phyloP scores from a whole-genome alignment of 768 basidiomycete genomes.

The Mycena rebaudengoi region DNA sequence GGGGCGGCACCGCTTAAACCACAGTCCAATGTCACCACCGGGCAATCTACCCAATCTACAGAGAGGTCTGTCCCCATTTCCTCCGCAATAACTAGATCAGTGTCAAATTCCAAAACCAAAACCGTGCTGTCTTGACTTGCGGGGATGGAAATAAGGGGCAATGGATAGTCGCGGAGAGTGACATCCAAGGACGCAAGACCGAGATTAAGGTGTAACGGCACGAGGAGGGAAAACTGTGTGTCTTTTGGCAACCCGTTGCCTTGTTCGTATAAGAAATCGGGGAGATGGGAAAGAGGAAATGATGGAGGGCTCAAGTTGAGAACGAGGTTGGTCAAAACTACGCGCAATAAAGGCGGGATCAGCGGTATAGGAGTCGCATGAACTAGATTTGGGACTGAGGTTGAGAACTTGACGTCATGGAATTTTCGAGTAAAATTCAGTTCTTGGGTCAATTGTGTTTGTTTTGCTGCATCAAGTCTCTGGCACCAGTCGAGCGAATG shows the following conservation, averaged over 20 bases:
- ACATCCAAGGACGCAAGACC: slow-evolving; percentile 66
- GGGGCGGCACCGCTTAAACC: slow-evolving; percentile 59
- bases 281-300: slow-evolving; percentile 61
- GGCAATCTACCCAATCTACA: slow-evolving; percentile 76
- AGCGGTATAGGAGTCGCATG: slow-evolving; percentile 65
- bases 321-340: slow-evolving; percentile 67
- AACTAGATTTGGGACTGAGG: slow-evolving; percentile 55
- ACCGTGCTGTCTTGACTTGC: slow-evolving; percentile 45
- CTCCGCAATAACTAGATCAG: slow-evolving; percentile 87
- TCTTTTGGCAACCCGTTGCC: slow-evolving; percentile 75
- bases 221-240: slow-evolving; percentile 78
- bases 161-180: slow-evolving; percentile 86
- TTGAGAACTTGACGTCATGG: slow-evolving; percentile 34
- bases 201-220: slow-evolving; percentile 84
- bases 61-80: slow-evolving; percentile 78
- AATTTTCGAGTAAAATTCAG: slow-evolving; percentile 51
- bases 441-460: slow-evolving; percentile 60
- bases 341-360: slow-evolving; percentile 67
- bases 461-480: slow-evolving; percentile 56
- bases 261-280: slow-evolving; percentile 71
- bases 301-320: slow-evolving; percentile 67
- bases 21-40: slow-evolving; percentile 64
- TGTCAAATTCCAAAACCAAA: slow-evolving; percentile 69
- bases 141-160: slow-evolving; percentile 84
- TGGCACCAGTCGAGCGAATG: slow-evolving; percentile 80